Percentiles rank a stretch among this genome's conserved stretches.
Evolutionary conservation across 176 grass and related monocot genomes (phyloP).

Genomic region (Ensete ventricosum): DNA sequence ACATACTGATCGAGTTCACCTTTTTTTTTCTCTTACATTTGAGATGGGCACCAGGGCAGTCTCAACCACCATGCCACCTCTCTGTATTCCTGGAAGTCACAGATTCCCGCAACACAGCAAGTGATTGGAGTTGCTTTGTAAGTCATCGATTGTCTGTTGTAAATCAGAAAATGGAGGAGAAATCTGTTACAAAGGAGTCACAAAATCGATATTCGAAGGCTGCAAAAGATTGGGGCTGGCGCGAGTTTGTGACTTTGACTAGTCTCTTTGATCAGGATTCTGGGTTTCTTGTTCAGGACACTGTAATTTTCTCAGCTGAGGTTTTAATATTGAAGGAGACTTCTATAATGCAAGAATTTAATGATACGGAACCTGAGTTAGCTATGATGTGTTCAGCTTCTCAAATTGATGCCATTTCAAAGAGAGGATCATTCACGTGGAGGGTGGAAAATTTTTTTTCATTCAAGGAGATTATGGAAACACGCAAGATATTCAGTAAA

Average conservation of each 20-base stretch:
- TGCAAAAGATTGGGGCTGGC: conserved; percentile 98
- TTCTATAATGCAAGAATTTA: conserved; percentile 56
- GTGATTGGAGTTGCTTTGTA: conserved; percentile 97
- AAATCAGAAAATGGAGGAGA: conserved; percentile 85
- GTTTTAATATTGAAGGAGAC: conserved; percentile 93
- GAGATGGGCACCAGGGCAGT: conserved; percentile 67
- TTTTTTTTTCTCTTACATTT: conserved; percentile 7
- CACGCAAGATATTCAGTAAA: conserved; percentile 97
- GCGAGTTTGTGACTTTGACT: conserved; percentile 90
- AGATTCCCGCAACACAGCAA: conserved; percentile 52
- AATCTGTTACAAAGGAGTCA: conserved; percentile 85
- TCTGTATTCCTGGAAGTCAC: conserved; percentile 95
- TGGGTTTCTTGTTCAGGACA: conserved; percentile 85
- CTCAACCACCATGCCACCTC: conserved; percentile 90
- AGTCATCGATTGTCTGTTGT: conserved; percentile 86
- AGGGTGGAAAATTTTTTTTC: conserved; percentile 96
- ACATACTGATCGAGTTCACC: conserved; percentile 2
- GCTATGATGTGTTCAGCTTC: conserved; percentile 34
- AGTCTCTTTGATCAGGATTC: conserved; percentile 92
- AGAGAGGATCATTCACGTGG: conserved; percentile 65
- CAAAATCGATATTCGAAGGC: conserved; percentile 97
- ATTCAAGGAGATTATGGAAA: conserved; percentile 97
- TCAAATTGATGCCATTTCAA: conserved; percentile 48
- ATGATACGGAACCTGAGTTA: conserved; percentile 37
- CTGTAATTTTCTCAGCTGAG: conserved; percentile 76